Conservation (phyloP, 2,329 filamentous ascomycete species). For the Fusarium sp. region DNA sequence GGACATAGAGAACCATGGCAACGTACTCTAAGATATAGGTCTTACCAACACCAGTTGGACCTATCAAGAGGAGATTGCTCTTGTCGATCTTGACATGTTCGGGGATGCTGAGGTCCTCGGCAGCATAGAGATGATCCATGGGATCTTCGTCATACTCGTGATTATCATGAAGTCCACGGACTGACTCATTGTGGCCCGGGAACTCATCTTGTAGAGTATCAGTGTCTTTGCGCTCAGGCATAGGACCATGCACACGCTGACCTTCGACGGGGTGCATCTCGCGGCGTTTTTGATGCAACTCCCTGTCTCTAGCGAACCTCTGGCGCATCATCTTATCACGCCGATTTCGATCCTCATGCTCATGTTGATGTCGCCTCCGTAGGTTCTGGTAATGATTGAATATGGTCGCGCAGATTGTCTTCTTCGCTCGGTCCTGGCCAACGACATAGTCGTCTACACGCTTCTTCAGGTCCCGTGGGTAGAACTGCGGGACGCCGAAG, state of each 20-base stretch:
- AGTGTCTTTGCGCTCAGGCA: conserved; percentile 48
- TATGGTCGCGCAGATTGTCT: conserved; percentile 88
- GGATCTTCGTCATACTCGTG: conserved; percentile 44
- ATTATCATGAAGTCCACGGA: conserved; percentile 53
- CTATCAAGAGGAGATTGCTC: conserved; percentile 89
- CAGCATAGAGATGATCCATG: conserved; percentile 56
- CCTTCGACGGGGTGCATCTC: conserved; percentile 81
- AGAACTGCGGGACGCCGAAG: conserved; percentile 69
- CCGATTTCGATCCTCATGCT: conserved; percentile 66
- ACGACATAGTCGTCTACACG: conserved; percentile 96
- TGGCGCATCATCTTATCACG: conserved; percentile 74
- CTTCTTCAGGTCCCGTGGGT: conserved; percentile 77
- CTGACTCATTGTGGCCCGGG: conserved; percentile 59
- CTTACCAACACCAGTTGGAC: conserved; percentile 94
- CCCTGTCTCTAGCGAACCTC: conserved; percentile 72
- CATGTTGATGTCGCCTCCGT: conserved; percentile 78
- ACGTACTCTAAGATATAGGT: conserved; percentile 83
- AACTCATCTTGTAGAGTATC: conserved; percentile 60
- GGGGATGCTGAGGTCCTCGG: conserved; percentile 55
- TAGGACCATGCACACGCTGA: conserved; percentile 51
- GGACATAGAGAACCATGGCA: neutral
- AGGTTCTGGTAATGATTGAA: conserved; percentile 97
- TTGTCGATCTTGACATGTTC: conserved; percentile 82
- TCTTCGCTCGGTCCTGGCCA: conserved; percentile 93
- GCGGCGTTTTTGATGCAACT: conserved; percentile 60